phyloP scores from a whole-genome alignment of 768 basidiomycete genomes.

The Trametes elegans region DNA sequence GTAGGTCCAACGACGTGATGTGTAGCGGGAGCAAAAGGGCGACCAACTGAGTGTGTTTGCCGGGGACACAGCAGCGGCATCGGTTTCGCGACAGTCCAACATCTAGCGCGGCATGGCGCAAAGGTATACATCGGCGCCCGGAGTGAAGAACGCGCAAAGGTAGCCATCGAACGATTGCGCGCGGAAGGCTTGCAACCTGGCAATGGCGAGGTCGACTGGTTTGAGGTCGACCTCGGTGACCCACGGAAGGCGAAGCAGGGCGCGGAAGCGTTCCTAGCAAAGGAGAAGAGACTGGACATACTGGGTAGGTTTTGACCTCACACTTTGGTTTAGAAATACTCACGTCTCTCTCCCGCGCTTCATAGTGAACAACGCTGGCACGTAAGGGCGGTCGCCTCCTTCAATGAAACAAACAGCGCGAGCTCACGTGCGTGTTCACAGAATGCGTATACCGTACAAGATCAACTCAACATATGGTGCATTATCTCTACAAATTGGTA shows the following conservation, averaged over 20 bases:
- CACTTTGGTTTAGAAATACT: not conserved
- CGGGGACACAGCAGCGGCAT: slow-evolving; percentile 31
- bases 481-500: not conserved
- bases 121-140: slow-evolving; percentile 40
- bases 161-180: slow-evolving; percentile 35
- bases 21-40: not conserved
- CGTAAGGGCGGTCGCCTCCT: slow-evolving; percentile 34
- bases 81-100: slow-evolving; percentile 38
- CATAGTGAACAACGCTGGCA: slow-evolving; percentile 53
- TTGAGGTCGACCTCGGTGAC: slow-evolving; percentile 40
- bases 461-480: slow-evolving; percentile 14
- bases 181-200: slow-evolving; percentile 30
- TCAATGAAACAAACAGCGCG: not conserved
- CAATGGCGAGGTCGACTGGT: slow-evolving; percentile 34
- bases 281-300: slow-evolving; percentile 44
- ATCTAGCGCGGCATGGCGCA: slow-evolving; percentile 41
- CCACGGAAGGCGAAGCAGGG: slow-evolving; percentile 33
- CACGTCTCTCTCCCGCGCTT: not conserved
- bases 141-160: slow-evolving; percentile 31
- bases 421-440: slow-evolving; percentile 29
- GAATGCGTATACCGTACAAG: slow-evolving; percentile 24
- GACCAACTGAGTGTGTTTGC: not conserved
- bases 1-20: slow-evolving; percentile 23
- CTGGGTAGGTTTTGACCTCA: slow-evolving; percentile 31
- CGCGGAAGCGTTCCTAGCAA: slow-evolving; percentile 37